Conservation (phyloP, 2,329 filamentous ascomycete species). For the Pestalotiopsis sp. region DNA sequence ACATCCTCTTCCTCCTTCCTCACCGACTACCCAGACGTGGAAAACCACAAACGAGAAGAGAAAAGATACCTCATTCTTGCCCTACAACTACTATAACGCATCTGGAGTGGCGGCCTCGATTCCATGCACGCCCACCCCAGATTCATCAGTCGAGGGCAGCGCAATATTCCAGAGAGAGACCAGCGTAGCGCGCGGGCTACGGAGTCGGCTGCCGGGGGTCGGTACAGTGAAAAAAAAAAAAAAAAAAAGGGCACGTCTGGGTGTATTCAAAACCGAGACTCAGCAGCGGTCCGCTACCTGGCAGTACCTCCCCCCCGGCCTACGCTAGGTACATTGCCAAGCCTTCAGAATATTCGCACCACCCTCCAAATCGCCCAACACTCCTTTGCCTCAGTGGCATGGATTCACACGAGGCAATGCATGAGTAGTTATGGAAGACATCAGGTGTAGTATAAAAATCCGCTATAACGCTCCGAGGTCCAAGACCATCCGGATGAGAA, state of each 20-base stretch:
- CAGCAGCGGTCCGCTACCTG: not conserved
- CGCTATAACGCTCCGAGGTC: too few relatives aligned
- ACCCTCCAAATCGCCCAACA: not conserved
- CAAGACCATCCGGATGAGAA: too few relatives aligned
- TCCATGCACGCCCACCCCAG: not conserved
- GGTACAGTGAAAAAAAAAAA: not conserved
- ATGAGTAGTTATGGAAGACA: too few relatives aligned
- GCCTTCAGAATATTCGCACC: not conserved
- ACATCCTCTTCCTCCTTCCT: too few relatives aligned
- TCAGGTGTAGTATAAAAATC: too few relatives aligned
- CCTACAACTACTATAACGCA: not conserved
- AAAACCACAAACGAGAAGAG: not conserved
- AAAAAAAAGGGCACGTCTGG: not conserved
- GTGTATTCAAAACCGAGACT: not conserved
- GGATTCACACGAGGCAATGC: not conserved
- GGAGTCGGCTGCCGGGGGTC: constrained; percentile 6
- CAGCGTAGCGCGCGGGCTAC: constrained; percentile 3
- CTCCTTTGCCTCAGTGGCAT: not conserved
- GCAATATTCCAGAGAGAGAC: not conserved
- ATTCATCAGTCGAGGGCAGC: not conserved
- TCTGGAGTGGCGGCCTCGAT: not conserved
- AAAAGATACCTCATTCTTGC: not conserved
- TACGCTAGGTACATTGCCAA: not conserved
- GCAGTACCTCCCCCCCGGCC: not conserved
- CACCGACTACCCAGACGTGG: not conserved